phyloP scores from a whole-genome alignment of 2,329 filamentous ascomycete genomes.

The Xylariaceae sp. region DNA sequence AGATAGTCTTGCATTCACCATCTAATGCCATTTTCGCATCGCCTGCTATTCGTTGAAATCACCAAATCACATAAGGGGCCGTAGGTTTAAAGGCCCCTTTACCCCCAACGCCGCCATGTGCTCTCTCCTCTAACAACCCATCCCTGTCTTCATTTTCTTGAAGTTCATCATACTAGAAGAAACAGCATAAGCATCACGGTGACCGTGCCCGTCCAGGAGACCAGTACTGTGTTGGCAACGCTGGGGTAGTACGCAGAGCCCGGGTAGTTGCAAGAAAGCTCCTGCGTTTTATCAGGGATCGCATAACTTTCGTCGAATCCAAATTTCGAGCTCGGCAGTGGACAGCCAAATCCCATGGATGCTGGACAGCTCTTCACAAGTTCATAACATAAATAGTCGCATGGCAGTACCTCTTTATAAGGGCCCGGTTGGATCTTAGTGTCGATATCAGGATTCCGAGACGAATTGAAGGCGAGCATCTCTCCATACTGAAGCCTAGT shows the following conservation, averaged over 20 bases:
- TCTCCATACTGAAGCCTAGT: constrained; percentile 26
- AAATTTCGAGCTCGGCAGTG: constrained; percentile 37
- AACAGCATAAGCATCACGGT: constrained; percentile 14
- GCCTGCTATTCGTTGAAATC: constrained; percentile 17
- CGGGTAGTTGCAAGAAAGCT: constrained; percentile 54
- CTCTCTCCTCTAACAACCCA: constrained; percentile 14
- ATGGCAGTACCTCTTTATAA: constrained; percentile 90
- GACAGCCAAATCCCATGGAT: constrained; percentile 69
- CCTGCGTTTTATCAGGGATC: constrained; percentile 22
- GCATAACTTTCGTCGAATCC: constrained; percentile 47
- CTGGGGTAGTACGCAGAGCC: constrained; percentile 51
- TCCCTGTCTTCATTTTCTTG: background rate
- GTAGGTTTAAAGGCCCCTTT: constrained; percentile 15
- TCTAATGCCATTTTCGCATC: constrained; percentile 14
- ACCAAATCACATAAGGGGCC: constrained; percentile 1
- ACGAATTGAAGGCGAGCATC: constrained; percentile 45
- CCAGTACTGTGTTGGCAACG: constrained; percentile 27
- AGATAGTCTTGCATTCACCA: constrained; percentile 6
- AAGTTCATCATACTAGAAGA: constrained; percentile 15
- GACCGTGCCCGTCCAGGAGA: constrained; percentile 25
- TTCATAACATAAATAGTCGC: constrained; percentile 79
- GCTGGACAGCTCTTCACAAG: constrained; percentile 82
- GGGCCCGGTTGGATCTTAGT: constrained; percentile 68
- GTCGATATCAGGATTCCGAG: constrained; percentile 71
- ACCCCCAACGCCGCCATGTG: constrained; percentile 19